Percentiles rank a stretch among this genome's conserved stretches.
These are phyloP conservation scores for Podospora pseudocomata DNA, from an alignment of 495 filamentous ascomycete species.

Conservation along the genomic window DNA sequence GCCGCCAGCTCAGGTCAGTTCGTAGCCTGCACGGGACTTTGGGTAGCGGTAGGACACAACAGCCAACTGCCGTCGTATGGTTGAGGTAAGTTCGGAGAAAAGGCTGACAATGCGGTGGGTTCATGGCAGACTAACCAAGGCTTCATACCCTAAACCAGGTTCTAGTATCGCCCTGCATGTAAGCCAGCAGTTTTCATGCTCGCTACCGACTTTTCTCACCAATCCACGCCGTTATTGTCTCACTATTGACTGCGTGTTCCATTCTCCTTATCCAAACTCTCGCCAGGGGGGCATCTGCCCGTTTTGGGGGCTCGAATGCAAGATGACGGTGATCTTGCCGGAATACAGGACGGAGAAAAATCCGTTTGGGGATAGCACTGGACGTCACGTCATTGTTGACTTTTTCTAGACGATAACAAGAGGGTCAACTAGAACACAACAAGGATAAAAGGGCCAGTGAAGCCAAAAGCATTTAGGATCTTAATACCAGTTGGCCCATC, in stretches of 20 bases:
- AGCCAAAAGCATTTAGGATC: background rate
- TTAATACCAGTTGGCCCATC: background rate
- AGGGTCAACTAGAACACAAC: background rate
- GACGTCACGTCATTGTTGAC: constrained; percentile 2
- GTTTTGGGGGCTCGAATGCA: background rate
- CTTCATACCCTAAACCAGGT: background rate
- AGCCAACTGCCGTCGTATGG: background rate
- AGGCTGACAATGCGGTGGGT: too few relatives aligned
- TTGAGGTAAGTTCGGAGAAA: background rate
- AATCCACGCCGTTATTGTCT: background rate
- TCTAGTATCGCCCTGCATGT: background rate
- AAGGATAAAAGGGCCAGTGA: background rate
- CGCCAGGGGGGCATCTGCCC: background rate
- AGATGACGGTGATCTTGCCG: background rate
- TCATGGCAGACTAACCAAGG: background rate
- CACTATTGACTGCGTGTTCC: too few relatives aligned
- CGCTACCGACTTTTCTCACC: background rate
- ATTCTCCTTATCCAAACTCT: background rate
- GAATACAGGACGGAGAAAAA: background rate
- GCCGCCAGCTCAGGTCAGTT: background rate
- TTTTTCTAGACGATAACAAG: background rate
- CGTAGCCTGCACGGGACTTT: background rate
- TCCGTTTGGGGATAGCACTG: background rate
- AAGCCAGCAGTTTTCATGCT: background rate
- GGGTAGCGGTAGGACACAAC: background rate